phyloP scores from a whole-genome alignment of 345 rosid genomes.

The Populus simonii region DNA sequence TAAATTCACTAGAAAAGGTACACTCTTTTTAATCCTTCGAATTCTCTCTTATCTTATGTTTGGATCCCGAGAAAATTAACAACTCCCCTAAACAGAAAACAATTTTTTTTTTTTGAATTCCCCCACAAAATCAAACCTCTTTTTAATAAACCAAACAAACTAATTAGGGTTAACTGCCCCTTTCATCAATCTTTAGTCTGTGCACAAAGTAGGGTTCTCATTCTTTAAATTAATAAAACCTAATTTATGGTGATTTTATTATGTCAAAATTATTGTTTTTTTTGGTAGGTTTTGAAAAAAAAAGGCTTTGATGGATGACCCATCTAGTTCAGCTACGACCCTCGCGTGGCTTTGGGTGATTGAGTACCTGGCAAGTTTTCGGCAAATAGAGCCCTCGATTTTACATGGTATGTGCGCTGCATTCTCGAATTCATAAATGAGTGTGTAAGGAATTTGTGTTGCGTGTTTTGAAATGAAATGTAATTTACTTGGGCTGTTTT shows the following conservation, averaged over 20 bases:
- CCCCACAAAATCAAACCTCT: no score
- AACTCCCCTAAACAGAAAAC: neutral
- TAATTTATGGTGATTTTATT: neutral
- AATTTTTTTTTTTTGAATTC: neutral
- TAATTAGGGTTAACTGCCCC: neutral
- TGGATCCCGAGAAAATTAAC: neutral
- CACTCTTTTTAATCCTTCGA: neutral
- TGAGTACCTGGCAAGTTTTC: conserved; percentile 46
- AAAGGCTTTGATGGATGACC: conserved; percentile 9
- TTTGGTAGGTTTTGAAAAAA: neutral
- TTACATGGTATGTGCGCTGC: conserved; percentile 35
- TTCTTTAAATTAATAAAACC: neutral
- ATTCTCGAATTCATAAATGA: neutral
- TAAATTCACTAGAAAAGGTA: neutral
- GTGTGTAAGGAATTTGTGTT: neutral
- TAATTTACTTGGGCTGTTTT: neutral
- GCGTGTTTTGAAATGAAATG: neutral
- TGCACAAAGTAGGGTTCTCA: neutral
- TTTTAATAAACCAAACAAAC: neutral
- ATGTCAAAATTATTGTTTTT: neutral
- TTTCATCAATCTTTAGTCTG: neutral
- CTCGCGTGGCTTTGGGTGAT: conserved; percentile 55
- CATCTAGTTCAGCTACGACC: conserved; percentile 14
- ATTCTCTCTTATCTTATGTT: neutral
- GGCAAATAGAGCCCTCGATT: conserved; percentile 31